Conservation (phyloP, 768 basidiomycete species). For the Lactarius sanguifluus region DNA sequence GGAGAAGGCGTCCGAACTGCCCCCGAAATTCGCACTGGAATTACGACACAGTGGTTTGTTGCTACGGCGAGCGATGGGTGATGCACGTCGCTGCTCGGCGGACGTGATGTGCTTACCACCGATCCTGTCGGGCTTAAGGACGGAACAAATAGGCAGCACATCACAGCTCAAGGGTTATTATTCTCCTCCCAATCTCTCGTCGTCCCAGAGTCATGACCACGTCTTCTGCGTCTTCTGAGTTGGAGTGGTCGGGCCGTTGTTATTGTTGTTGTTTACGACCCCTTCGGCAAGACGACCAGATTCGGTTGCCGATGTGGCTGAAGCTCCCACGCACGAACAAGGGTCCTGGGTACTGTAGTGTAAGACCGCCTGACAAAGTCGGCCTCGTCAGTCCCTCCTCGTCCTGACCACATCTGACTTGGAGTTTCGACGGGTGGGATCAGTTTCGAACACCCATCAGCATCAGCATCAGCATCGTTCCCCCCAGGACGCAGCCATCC, state of each 20-base stretch:
- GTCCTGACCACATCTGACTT: background rate
- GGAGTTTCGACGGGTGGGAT: background rate
- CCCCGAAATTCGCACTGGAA: background rate
- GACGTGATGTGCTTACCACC: background rate
- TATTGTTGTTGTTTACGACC: background rate
- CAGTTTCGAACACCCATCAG: background rate
- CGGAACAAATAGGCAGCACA: background rate
- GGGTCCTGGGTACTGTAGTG: background rate
- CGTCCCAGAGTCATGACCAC: background rate
- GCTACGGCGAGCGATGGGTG: background rate
- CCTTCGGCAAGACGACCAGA: background rate
- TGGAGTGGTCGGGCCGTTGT: background rate
- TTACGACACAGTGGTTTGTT: background rate
- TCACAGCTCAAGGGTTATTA: background rate
- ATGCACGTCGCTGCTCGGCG: background rate
- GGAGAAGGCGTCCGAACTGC: background rate
- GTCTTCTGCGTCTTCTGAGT: no score
- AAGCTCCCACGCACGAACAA: background rate
- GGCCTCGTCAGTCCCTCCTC: background rate
- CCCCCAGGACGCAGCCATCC: background rate
- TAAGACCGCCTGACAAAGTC: background rate
- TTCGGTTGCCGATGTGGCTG: slow-evolving; percentile 13
- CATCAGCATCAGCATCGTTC: background rate
- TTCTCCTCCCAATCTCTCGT: background rate
- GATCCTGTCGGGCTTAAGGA: background rate